Evolutionary conservation across 768 basidiomycete genomes (phyloP).

Genomic region (Daedaleopsis nitida): DNA sequence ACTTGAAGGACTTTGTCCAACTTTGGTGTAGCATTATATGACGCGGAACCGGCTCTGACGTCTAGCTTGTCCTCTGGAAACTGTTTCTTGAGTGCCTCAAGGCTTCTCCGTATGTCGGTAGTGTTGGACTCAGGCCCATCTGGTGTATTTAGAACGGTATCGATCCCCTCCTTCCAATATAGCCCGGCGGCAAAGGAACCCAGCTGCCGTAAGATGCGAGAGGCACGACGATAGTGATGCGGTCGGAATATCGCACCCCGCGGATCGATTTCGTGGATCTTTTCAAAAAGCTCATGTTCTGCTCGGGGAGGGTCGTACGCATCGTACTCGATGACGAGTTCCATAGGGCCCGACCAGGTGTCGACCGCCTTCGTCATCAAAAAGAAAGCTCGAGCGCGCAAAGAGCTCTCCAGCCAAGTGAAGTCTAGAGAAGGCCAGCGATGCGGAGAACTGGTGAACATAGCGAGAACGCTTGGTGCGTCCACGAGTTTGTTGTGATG

Average conservation of each 20-base stretch:
- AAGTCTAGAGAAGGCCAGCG: conserved; percentile 16
- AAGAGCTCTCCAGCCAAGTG: conserved; percentile 7
- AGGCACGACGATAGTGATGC: conserved; percentile 50
- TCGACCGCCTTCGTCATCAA: background rate
- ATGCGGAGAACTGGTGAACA: conserved; percentile 11
- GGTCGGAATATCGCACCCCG: conserved; percentile 41
- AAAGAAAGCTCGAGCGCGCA: conserved; percentile 14
- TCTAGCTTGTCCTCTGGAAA: conserved; percentile 70
- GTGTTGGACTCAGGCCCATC: conserved; percentile 30
- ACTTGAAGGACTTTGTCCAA: conserved; percentile 61
- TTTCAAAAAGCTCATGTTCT: conserved; percentile 47
- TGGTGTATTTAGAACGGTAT: conserved; percentile 32
- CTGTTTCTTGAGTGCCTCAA: conserved; percentile 36
- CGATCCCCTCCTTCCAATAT: conserved; percentile 60
- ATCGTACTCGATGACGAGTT: conserved; percentile 56
- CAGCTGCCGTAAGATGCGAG: conserved; percentile 50
- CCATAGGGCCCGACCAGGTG: conserved; percentile 7
- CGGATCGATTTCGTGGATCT: conserved; percentile 47
- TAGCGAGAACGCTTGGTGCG: conserved; percentile 10
- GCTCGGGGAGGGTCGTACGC: conserved; percentile 26
- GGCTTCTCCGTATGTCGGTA: conserved; percentile 25
- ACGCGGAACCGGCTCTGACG: conserved; percentile 51
- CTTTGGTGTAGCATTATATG: conserved; percentile 72
- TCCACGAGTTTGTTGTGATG: conserved; percentile 37
- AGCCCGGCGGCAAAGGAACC: conserved; percentile 73